A percentile compares a stretch with the other conserved stretches of the same genome.
Evolutionary conservation across 257 asterid genomes (phyloP).

Genomic region (Anisodus acutangulus): DNA sequence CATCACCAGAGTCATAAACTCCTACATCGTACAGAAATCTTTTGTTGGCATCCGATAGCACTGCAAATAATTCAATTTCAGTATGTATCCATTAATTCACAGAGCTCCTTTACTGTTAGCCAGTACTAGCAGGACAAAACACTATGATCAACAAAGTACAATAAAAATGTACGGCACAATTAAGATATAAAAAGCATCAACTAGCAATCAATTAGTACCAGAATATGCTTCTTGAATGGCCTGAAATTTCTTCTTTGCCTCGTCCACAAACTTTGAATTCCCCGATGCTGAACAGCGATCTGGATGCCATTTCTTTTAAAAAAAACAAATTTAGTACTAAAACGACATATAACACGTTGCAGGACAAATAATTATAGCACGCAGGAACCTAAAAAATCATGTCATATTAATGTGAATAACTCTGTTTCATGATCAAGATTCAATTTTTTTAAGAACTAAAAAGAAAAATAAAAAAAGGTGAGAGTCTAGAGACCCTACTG

Average conservation of each 20-base stretch:
- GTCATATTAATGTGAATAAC: neutral
- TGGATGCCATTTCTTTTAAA: constrained; percentile 84
- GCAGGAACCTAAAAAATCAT: neutral
- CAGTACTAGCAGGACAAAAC: constrained; percentile 21
- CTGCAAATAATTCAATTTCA: constrained; percentile 41
- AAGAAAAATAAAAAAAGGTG: neutral
- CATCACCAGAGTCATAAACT: constrained; percentile 76
- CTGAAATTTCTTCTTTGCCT: constrained; percentile 85
- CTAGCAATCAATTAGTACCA: constrained; percentile 44
- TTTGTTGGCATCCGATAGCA: constrained; percentile 75
- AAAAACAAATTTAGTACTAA: neutral
- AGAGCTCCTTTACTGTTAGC: neutral
- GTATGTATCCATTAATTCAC: neutral
- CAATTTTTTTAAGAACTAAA: neutral
- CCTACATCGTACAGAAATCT: constrained; percentile 89
- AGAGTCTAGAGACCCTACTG: neutral
- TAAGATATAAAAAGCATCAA: neutral
- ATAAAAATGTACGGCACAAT: neutral
- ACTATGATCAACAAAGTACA: constrained; percentile 28
- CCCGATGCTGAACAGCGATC: constrained; percentile 77
- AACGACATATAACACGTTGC: neutral
- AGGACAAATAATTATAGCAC: neutral
- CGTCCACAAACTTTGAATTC: constrained; percentile 56
- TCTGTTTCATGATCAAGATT: neutral
- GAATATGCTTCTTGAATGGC: constrained; percentile 88